A percentile compares a stretch with the other conserved stretches of the same genome.
Conservation (phyloP, 176 grass and related monocot genomes). For the Triticum turgidum region DNA sequence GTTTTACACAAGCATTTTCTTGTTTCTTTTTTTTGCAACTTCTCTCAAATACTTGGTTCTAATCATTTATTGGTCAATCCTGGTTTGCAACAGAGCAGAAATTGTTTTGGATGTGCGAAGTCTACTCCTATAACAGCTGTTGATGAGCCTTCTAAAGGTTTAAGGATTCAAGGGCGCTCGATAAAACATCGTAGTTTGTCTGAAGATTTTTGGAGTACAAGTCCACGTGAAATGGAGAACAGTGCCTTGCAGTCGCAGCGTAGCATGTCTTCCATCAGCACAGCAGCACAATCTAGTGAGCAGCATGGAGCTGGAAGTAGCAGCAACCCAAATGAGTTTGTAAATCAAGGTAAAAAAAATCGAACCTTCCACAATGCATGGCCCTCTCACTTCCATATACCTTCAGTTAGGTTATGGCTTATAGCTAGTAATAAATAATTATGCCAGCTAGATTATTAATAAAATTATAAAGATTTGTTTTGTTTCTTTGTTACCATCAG, state of each 20-base stretch:
- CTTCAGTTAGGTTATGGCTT: neutral
- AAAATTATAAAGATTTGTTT: neutral
- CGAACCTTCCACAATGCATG: neutral
- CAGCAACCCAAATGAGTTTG: slow-evolving; percentile 68
- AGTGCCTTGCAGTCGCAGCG: slow-evolving; percentile 73
- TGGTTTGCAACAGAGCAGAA: slow-evolving; percentile 97
- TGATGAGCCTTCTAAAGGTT: slow-evolving; percentile 89
- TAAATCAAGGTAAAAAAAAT: slow-evolving; percentile 75
- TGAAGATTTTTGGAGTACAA: slow-evolving; percentile 96
- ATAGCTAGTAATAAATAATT: neutral
- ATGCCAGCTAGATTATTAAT: neutral
- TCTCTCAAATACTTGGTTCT: slow-evolving; percentile 28
- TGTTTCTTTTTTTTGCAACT: neutral
- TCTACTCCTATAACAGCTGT: slow-evolving; percentile 83
- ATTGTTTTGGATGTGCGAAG: slow-evolving; percentile 89
- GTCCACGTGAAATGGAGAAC: slow-evolving; percentile 77
- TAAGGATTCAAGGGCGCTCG: slow-evolving; percentile 80
- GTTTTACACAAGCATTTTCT: neutral
- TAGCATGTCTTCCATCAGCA: slow-evolving; percentile 94
- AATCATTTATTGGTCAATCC: slow-evolving; percentile 56
- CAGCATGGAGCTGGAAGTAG: slow-evolving; percentile 69
- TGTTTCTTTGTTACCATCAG: neutral
- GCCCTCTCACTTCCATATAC: neutral
- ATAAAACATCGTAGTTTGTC: slow-evolving; percentile 56
- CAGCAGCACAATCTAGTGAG: slow-evolving; percentile 51